A percentile compares a stretch with the other conserved stretches of the same genome.
Evolutionary conservation across 2,329 filamentous ascomycete species (phyloP).

Genomic region (Leptographium radiaticola): DNA sequence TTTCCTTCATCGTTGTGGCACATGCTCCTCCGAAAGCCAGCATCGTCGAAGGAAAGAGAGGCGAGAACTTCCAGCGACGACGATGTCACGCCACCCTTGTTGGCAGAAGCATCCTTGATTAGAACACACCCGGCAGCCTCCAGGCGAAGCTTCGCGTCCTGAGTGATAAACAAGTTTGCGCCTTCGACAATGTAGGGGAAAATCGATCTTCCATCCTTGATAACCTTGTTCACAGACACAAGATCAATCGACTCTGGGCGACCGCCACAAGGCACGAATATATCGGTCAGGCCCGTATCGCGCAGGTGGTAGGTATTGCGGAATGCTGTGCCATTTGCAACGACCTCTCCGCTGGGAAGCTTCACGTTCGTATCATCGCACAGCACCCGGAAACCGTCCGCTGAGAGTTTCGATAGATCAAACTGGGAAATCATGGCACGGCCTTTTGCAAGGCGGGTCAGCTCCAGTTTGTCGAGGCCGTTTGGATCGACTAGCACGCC

Average conservation of each 20-base stretch:
- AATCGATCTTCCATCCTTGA: slow-evolving; percentile 73
- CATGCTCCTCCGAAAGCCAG: slow-evolving; percentile 84
- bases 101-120: slow-evolving; percentile 95
- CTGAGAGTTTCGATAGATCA: slow-evolving; percentile 72
- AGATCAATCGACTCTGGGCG: slow-evolving; percentile 95
- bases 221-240: slow-evolving; percentile 73
- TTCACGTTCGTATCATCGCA: slow-evolving; percentile 82
- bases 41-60: slow-evolving; percentile 85
- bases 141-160: slow-evolving; percentile 89
- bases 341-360: slow-evolving; percentile 74
- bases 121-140: slow-evolving; percentile 91
- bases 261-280: slow-evolving; percentile 92
- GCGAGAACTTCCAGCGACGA: slow-evolving; percentile 94
- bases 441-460: slow-evolving; percentile 70
- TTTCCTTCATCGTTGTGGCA: slow-evolving; percentile 63
- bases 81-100: slow-evolving; percentile 97
- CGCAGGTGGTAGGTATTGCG: slow-evolving; percentile 95
- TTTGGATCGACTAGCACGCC: slow-evolving; percentile 90
- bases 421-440: slow-evolving; percentile 86
- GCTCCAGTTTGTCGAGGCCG: slow-evolving; percentile 72
- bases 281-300: slow-evolving; percentile 61
- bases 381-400: slow-evolving; percentile 79
- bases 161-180: slow-evolving; percentile 91
- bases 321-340: slow-evolving; percentile 89
- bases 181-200: slow-evolving; percentile 97